Conservation (phyloP, 2,329 filamentous ascomycete species). For the Talaromyces albobiverticillius region DNA sequence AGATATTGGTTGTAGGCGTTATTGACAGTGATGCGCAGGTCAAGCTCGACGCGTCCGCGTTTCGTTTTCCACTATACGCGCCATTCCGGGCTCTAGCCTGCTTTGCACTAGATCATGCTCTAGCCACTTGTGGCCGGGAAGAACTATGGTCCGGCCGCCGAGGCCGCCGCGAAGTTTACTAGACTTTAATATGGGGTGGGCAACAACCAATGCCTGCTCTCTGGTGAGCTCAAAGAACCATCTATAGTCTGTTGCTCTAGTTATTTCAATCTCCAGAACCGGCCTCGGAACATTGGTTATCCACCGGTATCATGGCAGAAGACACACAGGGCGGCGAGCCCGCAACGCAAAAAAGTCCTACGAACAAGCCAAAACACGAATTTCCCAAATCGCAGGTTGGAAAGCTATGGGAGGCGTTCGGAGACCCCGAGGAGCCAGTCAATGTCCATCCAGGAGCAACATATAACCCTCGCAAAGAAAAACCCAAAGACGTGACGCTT, state of each 20-base stretch:
- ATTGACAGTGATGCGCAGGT: no score
- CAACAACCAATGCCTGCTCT: not conserved
- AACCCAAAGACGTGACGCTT: constrained; percentile 40
- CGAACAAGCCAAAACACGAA: constrained; percentile 39
- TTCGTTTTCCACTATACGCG: constrained; percentile 27
- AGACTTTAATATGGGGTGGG: not conserved
- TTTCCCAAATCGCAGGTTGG: constrained; percentile 44
- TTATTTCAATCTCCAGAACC: not conserved
- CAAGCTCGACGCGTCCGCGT: constrained; percentile 39
- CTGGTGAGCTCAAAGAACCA: not conserved
- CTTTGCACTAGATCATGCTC: constrained; percentile 23
- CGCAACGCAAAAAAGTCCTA: constrained; percentile 12
- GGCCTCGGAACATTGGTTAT: not conserved
- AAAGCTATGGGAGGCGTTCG: constrained; percentile 49
- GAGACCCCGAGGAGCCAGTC: constrained; percentile 48
- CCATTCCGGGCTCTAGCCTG: constrained; percentile 9
- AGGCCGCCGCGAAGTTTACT: not conserved
- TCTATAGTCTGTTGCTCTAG: not conserved
- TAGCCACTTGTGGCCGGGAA: constrained; percentile 12
- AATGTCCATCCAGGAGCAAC: constrained; percentile 57
- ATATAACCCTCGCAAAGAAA: constrained; percentile 60
- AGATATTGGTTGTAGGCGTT: no score
- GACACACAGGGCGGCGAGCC: constrained; percentile 31
- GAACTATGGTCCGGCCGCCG: not conserved
- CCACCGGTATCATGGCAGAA: constrained; percentile 34